Base-by-base conservation (phyloP, 192 early-diverging fungal genomes). In the Endogone sp. region DNA sequence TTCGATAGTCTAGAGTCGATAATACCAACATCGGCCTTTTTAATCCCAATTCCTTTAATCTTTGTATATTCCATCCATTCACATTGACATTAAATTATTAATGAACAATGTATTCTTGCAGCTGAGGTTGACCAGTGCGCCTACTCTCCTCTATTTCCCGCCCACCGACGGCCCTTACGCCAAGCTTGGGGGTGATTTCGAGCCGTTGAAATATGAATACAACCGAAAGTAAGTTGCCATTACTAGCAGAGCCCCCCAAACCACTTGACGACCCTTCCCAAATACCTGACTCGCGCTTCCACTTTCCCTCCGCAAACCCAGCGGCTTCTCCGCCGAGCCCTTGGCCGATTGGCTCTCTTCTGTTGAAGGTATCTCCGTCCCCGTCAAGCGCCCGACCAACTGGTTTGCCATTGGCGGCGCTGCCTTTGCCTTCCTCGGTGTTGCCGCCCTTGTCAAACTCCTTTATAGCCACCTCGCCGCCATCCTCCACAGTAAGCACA, bases 111-210 rank as follows among this genome's bases (percentile, higher is more conserved):
- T 65, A 28, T 61, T 23, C 73, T 62, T 65, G 22, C 67, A 89
- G 84, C 74, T 84, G 29, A 65, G 81, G 29, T 49, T 88, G 3
- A 74, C 75, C 60, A 83, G 77, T 27, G 92, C 91, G 21, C 91
- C 91, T 23, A 79, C 85, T 13, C 68, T 91, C 3, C 80, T 85
- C 21, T 88, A 88, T 62, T 94, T 85, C 64, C 86, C 89, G 11
- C 84, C 88, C 23, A 86, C 88, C 11, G 85, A 86, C 64, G 83
- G 81, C 2, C 78, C 84, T 4, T 61, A 76, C 32, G 78, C 79
- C 26, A 75, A 79, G 59, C 4, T 60, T n/a, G 31, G 65, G 55
- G 63, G 72, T 65, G 64, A 73, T 30, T 69, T 64, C 22, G 85
- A 83, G 31, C 80, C 69, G 23, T 80, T 85, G 54, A 69, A 72